These are phyloP conservation scores for Papilionanthe hybrid DNA, from an alignment of 116 monocot genomes.

Conservation along the genomic window DNA sequence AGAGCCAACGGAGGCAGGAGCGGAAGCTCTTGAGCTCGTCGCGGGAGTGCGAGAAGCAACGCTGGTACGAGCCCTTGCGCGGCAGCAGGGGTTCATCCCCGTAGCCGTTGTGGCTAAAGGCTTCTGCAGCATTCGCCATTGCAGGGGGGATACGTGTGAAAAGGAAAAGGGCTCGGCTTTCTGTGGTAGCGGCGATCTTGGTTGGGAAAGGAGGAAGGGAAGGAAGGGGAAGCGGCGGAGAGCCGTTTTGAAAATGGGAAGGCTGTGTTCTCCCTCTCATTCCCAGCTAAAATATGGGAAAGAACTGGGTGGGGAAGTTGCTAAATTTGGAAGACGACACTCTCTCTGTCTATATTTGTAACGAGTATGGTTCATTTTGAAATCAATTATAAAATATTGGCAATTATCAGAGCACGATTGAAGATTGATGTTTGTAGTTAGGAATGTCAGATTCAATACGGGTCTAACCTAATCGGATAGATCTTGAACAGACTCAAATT, in stretches of 20 bases:
- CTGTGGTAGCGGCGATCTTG: neutral
- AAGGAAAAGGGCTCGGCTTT: constrained; percentile 1
- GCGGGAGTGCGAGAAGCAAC: constrained; percentile 38
- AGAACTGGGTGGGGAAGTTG: too few relatives aligned
- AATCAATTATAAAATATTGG: too few relatives aligned
- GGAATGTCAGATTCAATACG: too few relatives aligned
- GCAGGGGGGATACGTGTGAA: neutral
- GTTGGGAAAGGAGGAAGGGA: neutral
- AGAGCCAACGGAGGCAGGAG: constrained; percentile 72
- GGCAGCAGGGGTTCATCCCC: constrained; percentile 7
- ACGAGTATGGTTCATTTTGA: too few relatives aligned
- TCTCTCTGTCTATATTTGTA: too few relatives aligned
- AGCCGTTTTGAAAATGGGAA: neutral
- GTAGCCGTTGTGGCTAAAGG: too few relatives aligned
- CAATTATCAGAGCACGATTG: too few relatives aligned
- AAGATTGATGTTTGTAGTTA: too few relatives aligned
- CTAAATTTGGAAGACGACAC: too few relatives aligned
- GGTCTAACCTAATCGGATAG: too few relatives aligned
- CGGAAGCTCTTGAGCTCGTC: constrained; percentile 75
- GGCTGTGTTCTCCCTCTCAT: neutral
- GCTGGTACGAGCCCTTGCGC: constrained; percentile 14
- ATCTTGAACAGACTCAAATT: too few relatives aligned
- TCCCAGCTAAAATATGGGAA: neutral
- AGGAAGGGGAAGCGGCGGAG: neutral
- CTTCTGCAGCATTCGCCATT: neutral